phyloP scores from a whole-genome alignment of 768 basidiomycete genomes.

The Tylopilus sp. region DNA sequence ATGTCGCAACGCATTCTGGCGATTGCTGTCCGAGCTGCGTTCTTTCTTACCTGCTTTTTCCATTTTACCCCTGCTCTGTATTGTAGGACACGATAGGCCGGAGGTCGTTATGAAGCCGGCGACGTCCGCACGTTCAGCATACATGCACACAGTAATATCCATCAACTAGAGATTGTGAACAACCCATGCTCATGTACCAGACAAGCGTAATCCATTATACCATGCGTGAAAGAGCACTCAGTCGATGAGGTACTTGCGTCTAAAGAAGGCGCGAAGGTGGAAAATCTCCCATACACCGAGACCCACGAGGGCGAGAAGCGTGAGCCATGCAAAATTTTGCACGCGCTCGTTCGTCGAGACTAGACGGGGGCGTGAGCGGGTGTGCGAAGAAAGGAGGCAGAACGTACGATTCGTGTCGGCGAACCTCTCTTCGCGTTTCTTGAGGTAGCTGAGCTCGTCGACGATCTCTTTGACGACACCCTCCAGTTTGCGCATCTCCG shows the following conservation, averaged over 20 bases:
- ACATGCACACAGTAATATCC: background rate
- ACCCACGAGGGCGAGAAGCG: conserved; percentile 69
- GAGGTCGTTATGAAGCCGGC: background rate
- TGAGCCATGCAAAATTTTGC: conserved; percentile 90
- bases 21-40: background rate
- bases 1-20: background rate
- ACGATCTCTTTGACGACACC: conserved; percentile 91
- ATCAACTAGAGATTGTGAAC: background rate
- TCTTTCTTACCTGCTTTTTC: background rate
- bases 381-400: background rate
- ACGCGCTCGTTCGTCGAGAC: conserved; percentile 92
- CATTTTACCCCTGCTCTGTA: background rate
- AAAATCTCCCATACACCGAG: conserved; percentile 94
- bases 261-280: conserved; percentile 94
- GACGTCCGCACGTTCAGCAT: background rate
- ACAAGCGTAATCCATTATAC: conserved; percentile 5
- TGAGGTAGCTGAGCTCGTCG: conserved; percentile 91
- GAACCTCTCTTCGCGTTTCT: conserved; percentile 86
- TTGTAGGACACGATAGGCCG: conserved; percentile 8
- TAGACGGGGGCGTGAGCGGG: conserved; percentile 28
- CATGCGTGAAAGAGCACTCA: conserved; percentile 30
- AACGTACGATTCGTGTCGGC: conserved; percentile 84
- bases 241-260: conserved; percentile 91
- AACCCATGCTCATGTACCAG: background rate
- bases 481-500: conserved; percentile 97